phyloP scores from a whole-genome alignment of 2,329 filamentous ascomycete genomes.

The Exophiala dermatitidis region DNA sequence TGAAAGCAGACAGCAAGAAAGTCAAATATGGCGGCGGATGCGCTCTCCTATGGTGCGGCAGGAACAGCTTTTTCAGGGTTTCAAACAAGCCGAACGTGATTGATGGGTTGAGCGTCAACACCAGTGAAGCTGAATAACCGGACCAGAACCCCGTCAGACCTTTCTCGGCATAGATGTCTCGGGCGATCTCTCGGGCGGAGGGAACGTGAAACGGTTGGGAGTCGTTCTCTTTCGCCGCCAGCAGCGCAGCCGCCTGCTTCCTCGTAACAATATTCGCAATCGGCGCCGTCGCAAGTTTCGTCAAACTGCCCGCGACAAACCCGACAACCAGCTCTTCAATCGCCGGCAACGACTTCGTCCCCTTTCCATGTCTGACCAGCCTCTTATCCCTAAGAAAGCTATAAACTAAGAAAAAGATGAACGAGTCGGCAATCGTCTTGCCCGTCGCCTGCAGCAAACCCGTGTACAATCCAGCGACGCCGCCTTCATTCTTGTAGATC shows the following conservation, averaged over 20 bases:
- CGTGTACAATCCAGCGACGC: constrained; percentile 61
- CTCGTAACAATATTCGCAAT: constrained; percentile 74
- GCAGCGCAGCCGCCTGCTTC: constrained; percentile 62
- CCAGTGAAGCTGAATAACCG: constrained; percentile 71
- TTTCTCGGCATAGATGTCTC: constrained; percentile 59
- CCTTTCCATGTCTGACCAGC: constrained; percentile 34
- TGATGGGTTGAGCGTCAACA: constrained; percentile 77
- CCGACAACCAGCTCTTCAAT: constrained; percentile 69
- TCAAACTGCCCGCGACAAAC: constrained; percentile 64
- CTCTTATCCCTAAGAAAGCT: constrained; percentile 46
- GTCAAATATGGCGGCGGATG: constrained; percentile 50
- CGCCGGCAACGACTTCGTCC: constrained; percentile 46
- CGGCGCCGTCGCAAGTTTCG: constrained; percentile 70
- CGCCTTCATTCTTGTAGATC: constrained; percentile 67
- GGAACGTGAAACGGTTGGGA: constrained; percentile 29
- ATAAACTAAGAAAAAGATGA: constrained; percentile 82
- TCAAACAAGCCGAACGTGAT: constrained; percentile 81
- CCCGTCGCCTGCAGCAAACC: constrained; percentile 57
- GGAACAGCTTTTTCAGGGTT: constrained; percentile 54
- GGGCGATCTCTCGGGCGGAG: constrained; percentile 52
- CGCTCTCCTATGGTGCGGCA: constrained; percentile 48
- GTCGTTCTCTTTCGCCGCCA: constrained; percentile 30
- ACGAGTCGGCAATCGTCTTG: constrained; percentile 66
- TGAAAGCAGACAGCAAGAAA: constrained; percentile 64
- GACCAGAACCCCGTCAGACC: constrained; percentile 76